phyloP scores from a whole-genome alignment of 768 basidiomycete genomes.

The Amanita jacksonii region DNA sequence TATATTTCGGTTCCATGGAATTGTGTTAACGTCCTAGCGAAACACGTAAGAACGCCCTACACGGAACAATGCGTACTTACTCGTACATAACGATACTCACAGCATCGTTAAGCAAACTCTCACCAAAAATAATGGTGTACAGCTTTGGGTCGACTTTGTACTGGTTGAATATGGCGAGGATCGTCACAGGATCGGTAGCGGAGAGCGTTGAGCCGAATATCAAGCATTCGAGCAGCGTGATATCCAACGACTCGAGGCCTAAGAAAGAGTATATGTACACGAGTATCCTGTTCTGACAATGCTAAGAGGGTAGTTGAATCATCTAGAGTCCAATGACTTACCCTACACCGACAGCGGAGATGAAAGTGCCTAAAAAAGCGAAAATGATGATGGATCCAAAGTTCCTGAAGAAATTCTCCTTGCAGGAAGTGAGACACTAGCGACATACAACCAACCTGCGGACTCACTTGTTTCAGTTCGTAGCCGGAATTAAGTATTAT shows the following conservation, averaged over 20 bases:
- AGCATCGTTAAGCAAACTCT: slow-evolving; percentile 94
- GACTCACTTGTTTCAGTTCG: slow-evolving; percentile 84
- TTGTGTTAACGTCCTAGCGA: slow-evolving; percentile 71
- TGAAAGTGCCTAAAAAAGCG: slow-evolving; percentile 92
- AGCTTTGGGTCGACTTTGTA: slow-evolving; percentile 98
- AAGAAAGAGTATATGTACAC: slow-evolving; percentile 93
- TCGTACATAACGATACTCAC: slow-evolving; percentile 99
- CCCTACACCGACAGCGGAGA: slow-evolving; percentile 95
- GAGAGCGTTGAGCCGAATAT: slow-evolving; percentile 95
- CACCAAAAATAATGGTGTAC: slow-evolving; percentile 96
- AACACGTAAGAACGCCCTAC: neutral
- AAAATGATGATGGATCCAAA: slow-evolving; percentile 94
- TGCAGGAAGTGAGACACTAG: neutral
- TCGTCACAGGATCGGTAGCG: slow-evolving; percentile 97
- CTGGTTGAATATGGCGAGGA: slow-evolving; percentile 96
- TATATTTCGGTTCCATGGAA: slow-evolving; percentile 89
- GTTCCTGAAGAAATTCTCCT: slow-evolving; percentile 99
- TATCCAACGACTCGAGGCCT: slow-evolving; percentile 80
- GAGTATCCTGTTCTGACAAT: slow-evolving; percentile 61
- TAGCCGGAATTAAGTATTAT: slow-evolving; percentile 98
- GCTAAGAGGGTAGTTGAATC: slow-evolving; percentile 24
- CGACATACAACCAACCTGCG: neutral
- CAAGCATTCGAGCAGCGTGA: slow-evolving; percentile 87
- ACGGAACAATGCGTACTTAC: slow-evolving; percentile 42
- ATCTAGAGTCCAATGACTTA: slow-evolving; percentile 31